A percentile compares a stretch with the other conserved stretches of the same genome.
Conservation (phyloP, 2,329 filamentous ascomycete species). For the Bimuria novae-zelandiae region DNA sequence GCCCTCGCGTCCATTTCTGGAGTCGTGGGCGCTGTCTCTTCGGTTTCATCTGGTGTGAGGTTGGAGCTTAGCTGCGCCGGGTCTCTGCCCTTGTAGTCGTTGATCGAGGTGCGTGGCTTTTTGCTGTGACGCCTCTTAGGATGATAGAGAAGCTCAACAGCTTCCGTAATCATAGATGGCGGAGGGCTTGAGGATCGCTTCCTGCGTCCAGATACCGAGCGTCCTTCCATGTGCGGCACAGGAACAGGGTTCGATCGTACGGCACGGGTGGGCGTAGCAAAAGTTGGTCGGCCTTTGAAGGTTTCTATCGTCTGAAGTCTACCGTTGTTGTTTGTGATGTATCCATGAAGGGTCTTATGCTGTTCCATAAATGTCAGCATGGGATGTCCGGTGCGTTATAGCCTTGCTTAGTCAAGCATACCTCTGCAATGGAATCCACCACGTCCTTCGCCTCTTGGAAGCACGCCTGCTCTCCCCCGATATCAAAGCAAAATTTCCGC, state of each 20-base stretch:
- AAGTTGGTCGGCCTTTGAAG: constrained; percentile 49
- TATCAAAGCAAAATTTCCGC: constrained; percentile 74
- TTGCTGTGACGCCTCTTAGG: constrained; percentile 57
- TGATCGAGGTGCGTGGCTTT: constrained; percentile 48
- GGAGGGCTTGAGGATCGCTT: constrained; percentile 57
- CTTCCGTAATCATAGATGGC: constrained; percentile 60
- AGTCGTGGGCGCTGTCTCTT: constrained; percentile 42
- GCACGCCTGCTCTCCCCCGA: constrained; percentile 64
- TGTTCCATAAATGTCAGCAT: constrained; percentile 36
- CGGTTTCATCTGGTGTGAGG: constrained; percentile 40
- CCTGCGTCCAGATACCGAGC: constrained; percentile 40
- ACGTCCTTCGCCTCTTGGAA: constrained; percentile 67
- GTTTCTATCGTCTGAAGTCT: constrained; percentile 46
- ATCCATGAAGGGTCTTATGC: constrained; percentile 51
- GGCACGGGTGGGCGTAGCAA: constrained; percentile 47
- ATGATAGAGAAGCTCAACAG: constrained; percentile 57
- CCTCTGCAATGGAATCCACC: constrained; percentile 58
- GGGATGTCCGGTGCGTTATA: constrained; percentile 19
- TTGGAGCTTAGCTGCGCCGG: constrained; percentile 21
- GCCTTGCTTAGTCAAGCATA: constrained; percentile 43
- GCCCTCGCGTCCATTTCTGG: constrained; percentile 44
- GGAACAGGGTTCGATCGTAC: constrained; percentile 33
- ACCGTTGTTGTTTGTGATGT: constrained; percentile 54
- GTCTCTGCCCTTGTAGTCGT: constrained; percentile 27
- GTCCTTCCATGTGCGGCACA: constrained; percentile 23